Percentiles rank a stretch among this genome's conserved stretches.
phyloP scores from a whole-genome alignment of 1,139 yeast genomes.

The Candida sp. region DNA sequence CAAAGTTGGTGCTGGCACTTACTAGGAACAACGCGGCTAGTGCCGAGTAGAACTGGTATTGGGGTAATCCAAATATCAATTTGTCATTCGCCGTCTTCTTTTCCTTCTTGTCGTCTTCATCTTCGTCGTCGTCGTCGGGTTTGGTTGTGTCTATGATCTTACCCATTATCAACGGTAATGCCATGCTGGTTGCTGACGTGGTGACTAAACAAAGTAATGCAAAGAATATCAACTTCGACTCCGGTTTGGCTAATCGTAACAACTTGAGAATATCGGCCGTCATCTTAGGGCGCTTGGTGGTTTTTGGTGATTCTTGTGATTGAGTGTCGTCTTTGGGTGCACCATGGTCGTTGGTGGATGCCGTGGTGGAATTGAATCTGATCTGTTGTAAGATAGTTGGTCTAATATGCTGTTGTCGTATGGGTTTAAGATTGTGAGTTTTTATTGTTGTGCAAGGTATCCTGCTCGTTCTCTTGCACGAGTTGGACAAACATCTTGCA shows the following conservation, averaged over 20 bases:
- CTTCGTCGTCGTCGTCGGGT: slow-evolving; percentile 18
- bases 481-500: background rate
- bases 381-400: slow-evolving; percentile 4
- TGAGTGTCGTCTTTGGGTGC: slow-evolving; percentile 3
- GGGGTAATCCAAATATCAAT: slow-evolving; percentile 35
- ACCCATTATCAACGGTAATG: slow-evolving; percentile 85
- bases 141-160: slow-evolving; percentile 52
- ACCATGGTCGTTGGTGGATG: background rate
- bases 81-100: slow-evolving; percentile 4
- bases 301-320: slow-evolving; percentile 4
- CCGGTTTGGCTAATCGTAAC: slow-evolving; percentile 42
- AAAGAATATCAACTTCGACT: slow-evolving; percentile 29
- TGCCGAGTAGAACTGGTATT: slow-evolving; percentile 36
- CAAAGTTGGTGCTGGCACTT: slow-evolving; percentile 82
- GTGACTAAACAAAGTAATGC: slow-evolving; percentile 72
- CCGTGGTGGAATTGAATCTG: slow-evolving; percentile 6
- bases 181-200: slow-evolving; percentile 54
- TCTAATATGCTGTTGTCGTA: background rate
- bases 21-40: slow-evolving; percentile 56
- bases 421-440: background rate
- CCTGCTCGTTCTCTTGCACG: background rate
- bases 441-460: background rate
- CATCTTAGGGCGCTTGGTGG: slow-evolving; percentile 9
- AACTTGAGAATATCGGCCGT: slow-evolving; percentile 29
- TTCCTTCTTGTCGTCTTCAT: slow-evolving; percentile 20